Percentiles rank a stretch among this genome's conserved stretches.
These are phyloP conservation scores for Ceratorhiza oryzae-sativae DNA, from an alignment of 1,284 basidiomycete species.

Conservation along the genomic window DNA sequence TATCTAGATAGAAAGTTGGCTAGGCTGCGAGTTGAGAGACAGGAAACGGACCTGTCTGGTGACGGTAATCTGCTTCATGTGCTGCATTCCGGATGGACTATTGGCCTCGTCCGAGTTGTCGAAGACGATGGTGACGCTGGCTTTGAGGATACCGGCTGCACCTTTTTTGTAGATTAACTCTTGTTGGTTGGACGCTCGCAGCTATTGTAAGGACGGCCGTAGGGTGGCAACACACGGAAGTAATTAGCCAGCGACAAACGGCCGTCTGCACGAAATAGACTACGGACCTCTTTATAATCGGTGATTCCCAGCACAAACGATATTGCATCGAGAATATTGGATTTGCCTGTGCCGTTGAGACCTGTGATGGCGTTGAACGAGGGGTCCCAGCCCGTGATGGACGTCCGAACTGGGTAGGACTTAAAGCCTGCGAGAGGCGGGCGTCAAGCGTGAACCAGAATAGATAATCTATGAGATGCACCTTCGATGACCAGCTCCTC, in stretches of 20 bases:
- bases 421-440: constrained; percentile 75
- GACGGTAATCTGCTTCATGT: constrained; percentile 90
- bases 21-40: constrained; percentile 37
- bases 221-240: background rate
- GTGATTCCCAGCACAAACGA: constrained; percentile 97
- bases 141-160: constrained; percentile 96
- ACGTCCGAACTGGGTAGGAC: constrained; percentile 94
- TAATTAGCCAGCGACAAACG: background rate
- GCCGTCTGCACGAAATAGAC: background rate
- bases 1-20: constrained; percentile 62
- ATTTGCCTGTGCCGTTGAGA: constrained; percentile 93
- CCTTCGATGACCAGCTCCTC: constrained; percentile 84
- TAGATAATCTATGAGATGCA: constrained; percentile 43
- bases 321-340: constrained; percentile 97
- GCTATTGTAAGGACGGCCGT: constrained; percentile 58
- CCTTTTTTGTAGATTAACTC: constrained; percentile 99
- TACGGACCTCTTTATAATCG: constrained; percentile 81
- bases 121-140: constrained; percentile 98
- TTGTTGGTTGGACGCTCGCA: constrained; percentile 95
- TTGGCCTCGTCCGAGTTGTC: constrained; percentile 94
- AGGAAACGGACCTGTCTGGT: constrained; percentile 81
- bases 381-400: constrained; percentile 93
- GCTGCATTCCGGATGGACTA: constrained; percentile 86
- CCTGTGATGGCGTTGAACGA: constrained; percentile 99
- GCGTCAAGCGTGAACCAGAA: background rate